Base-by-base conservation (phyloP, 2,329 filamentous ascomycete genomes). In the Microdochium nivale region DNA sequence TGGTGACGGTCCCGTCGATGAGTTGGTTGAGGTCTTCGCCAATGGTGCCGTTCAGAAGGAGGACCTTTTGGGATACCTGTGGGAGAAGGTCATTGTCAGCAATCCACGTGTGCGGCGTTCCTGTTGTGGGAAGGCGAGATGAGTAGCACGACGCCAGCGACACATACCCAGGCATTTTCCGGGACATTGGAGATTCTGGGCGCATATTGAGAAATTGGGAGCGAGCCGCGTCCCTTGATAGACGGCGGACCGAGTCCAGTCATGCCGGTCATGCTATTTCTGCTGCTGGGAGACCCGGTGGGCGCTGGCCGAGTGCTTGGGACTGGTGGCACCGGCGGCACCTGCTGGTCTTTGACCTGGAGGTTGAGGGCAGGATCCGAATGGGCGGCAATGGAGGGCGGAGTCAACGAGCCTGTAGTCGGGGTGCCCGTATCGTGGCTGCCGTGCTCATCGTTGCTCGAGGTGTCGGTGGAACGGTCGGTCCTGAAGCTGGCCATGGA, bases 1-100 rank as follows among this genome's bases (percentile, higher is more conserved):
- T 80, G 2, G 84, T 90, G 49, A 97, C 63, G 27, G 73, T 86
- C 58, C 94, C 94, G 63, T 96, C 90, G 54, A 95, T 69, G 50
- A 81, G 74, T 63, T 81, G 80, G 50, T 83, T 77, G 32, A 76
- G 71, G 25, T 83, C 74, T 57, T 95, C 88, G 53, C 87, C 90
- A 58, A 95, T 86, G 48, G 87, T 84, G 49, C 92, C 92, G 60
- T 86, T 83, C 47, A 96, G 77, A 24, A 94, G 78, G 21, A 96
- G 76, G 9, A 95, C 80, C 66, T 96, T 96, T 73, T 96, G 90
- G 64, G 95, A 89, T 21, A 95, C 89, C 90, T 95, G 59, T 35
- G 32, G 40, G 19, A 27, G 56, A 11, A 30, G 27, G 11, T 5
- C 27, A 30, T 11, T 11, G 27, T 30, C 21, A 58, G 56, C 50